phyloP scores from a whole-genome alignment of 2,329 filamentous ascomycete genomes.

The Fusarium albidum region DNA sequence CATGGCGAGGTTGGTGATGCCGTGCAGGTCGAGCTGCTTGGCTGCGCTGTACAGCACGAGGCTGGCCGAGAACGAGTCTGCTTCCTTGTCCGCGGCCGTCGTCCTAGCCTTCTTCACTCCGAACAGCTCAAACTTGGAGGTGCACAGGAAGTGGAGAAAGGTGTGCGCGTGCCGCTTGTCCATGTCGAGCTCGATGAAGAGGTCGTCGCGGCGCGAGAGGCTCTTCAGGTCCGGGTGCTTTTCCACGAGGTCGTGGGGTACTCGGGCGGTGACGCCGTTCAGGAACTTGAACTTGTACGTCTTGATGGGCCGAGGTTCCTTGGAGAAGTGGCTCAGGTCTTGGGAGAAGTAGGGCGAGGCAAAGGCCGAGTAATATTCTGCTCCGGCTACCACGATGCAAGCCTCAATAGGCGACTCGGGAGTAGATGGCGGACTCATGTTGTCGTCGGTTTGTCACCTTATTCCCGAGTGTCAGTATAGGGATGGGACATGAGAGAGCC shows the following conservation, averaged over 20 bases:
- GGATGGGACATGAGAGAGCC: too few relatives aligned
- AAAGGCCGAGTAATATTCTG: too few relatives aligned
- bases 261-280: not conserved
- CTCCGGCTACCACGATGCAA: too few relatives aligned
- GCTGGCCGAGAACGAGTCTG: not conserved
- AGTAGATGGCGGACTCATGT: too few relatives aligned
- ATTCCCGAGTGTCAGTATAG: too few relatives aligned
- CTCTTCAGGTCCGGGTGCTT: not conserved
- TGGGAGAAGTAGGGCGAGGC: too few relatives aligned
- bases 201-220: not conserved
- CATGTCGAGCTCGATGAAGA: not conserved
- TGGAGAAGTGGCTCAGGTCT: too few relatives aligned
- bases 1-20: not conserved
- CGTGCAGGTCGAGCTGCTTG: accelerated
- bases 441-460: too few relatives aligned
- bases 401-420: too few relatives aligned
- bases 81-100: not conserved
- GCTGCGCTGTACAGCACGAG: not conserved
- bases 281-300: not conserved
- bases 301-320: too few relatives aligned
- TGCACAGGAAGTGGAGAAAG: slow-evolving; percentile 3
- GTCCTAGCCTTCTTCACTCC: not conserved
- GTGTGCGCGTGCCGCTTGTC: not conserved
- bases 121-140: not conserved
- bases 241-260: not conserved